Conservation (phyloP, 805 yeast genomes). For the Pichia eremophila region DNA sequence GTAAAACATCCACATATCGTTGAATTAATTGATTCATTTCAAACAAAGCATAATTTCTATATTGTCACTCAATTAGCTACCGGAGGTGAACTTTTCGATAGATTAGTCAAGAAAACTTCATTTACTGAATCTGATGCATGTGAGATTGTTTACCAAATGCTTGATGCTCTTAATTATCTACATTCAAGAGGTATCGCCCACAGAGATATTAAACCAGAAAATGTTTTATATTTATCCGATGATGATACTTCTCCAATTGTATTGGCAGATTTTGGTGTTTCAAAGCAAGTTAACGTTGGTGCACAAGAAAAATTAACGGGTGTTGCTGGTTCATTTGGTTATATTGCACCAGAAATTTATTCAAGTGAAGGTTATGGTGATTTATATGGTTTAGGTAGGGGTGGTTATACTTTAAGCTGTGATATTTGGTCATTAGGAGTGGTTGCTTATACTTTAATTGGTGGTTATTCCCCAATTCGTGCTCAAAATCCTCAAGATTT, state of each 20-base stretch:
- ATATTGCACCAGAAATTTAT: constrained; percentile 94
- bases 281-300: constrained; percentile 46
- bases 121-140: constrained; percentile 89
- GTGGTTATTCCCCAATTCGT: constrained; percentile 88
- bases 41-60: constrained; percentile 82
- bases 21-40: constrained; percentile 88
- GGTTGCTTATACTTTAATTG: constrained; percentile 77
- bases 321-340: constrained; percentile 75
- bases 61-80: constrained; percentile 91
- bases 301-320: constrained; percentile 22
- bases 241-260: constrained; percentile 66
- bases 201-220: constrained; percentile 92
- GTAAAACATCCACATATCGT: constrained; percentile 81
- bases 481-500: constrained; percentile 79
- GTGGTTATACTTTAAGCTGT: constrained; percentile 91
- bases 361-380: constrained; percentile 39
- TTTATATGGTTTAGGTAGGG: constrained; percentile 26
- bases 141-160: constrained; percentile 58
- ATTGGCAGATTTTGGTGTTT: constrained; percentile 93
- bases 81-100: constrained; percentile 91
- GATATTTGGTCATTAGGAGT: constrained; percentile 96
- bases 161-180: constrained; percentile 70
- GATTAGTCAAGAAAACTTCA: constrained; percentile 70
- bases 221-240: constrained; percentile 60
- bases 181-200: constrained; percentile 78